Evolutionary conservation across 2,329 filamentous ascomycete genomes (phyloP), one percentile per base, ranked within the genome.

Genomic region (Penicillium sp.): DNA sequence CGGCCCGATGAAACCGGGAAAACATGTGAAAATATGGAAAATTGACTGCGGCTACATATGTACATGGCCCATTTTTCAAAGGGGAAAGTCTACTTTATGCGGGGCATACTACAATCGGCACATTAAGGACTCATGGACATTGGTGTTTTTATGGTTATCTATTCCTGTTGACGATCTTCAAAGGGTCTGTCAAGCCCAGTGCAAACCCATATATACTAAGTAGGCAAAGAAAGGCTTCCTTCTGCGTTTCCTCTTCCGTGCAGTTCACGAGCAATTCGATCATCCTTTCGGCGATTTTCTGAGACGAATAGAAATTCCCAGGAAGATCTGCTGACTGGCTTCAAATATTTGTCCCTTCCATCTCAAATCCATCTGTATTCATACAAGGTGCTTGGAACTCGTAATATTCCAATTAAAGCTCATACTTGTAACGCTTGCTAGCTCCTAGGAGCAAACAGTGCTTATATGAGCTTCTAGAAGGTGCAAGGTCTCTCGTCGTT

Each of bases 181-280:
- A 31, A 31, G 12, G 29, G 12, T 31, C 12, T 12, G 9, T 31
- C 17, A 6, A 35, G 15, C 2, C 33, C n/a, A n/a, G n/a, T n/a
- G n/a, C 6, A 17, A 35, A 3, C 15, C 13, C 1, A 2, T 35
- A 35, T 35, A 31, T 5, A 31, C 4, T 12, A 35, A 10, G 57
- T 80, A 80, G 2, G 70, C 75, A 60, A 81, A 81, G 70, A 81
- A 80, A 0, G 78, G 78, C 31, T 76, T 68, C 50, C 29, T 76
- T 68, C 50, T 74, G 67, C 40, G 75, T 73, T 10, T 73, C 63
- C 48, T 69, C 12, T 33, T 33, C 71, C 7, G 71, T 67, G 9
- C 71, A 67, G 8, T 71, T 71, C 45, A 63, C 54, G 7, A 75
- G 58, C 42, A 66, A 72, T 2, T 62, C 35, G n/a, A 71, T 62